Evolutionary conservation across 345 rosid species (phyloP), one percentile per base, ranked within the genome.

Genomic region (Garcia nutans): DNA sequence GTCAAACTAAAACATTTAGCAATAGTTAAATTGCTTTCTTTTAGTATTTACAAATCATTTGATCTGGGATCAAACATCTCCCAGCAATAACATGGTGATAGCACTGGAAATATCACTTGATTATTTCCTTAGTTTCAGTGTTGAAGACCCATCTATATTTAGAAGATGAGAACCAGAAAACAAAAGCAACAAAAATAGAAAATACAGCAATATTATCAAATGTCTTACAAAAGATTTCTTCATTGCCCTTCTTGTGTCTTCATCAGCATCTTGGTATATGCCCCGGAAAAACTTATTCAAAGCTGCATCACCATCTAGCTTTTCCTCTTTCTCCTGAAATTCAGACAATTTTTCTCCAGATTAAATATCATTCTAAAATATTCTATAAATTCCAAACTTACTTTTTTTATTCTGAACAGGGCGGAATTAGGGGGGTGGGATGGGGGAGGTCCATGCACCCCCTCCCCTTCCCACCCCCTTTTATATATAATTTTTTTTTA

Each of bases 271-370:
- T 16, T 84, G 70, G 72, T 93, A 96, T 66, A 96, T 96, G 8
- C 85, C 97, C 28, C 86, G 89, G 90, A 96, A 93, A 81, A 96
- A 88, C 74, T 88, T 93, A 89, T 96, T 96, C 88, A 96, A 77
- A 28, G 91, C 99, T 3, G 99, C 99, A 78, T 96, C 99, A 71
- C 98, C 99, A 65, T 93, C 97, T 37, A 96, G 81, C 75, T 92
- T 92, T 82, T 96, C 99, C 13, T 96, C 97, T 84, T 93, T 96
- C 80, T 96, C 99, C 99, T 96, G 83, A 73, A 70, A 79, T 8
- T 54, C 68, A 60, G 11, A 42, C 54, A 42, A 5, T 54, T 64
- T 37, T 16, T 70, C 67, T 13, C 11, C 24, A 19, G 20, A 24
- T 2, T 0, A 45, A 10, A 44, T 17, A 3, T 2, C 33, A 62